phyloP scores from a whole-genome alignment of 768 basidiomycete genomes.

The Tylopilus sp. region DNA sequence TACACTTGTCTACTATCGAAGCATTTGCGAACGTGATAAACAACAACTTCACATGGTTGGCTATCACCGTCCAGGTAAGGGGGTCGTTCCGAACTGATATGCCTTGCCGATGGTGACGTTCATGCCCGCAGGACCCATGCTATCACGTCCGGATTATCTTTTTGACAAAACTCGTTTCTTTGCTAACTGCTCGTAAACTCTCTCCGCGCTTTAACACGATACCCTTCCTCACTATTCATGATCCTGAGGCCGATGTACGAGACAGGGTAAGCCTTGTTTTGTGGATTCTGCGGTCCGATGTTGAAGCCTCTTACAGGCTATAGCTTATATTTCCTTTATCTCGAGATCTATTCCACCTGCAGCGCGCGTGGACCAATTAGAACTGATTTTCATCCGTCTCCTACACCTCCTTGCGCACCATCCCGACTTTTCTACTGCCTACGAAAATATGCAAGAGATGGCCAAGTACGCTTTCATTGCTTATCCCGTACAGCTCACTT shows the following conservation, averaged over 20 bases:
- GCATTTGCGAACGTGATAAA: constrained; percentile 55
- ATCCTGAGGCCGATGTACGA: constrained; percentile 83
- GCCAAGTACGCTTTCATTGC: constrained; percentile 57
- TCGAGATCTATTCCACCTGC: constrained; percentile 48
- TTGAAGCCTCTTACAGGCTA: constrained; percentile 41
- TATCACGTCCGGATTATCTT: constrained; percentile 82
- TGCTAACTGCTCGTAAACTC: constrained; percentile 64
- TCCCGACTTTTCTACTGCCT: constrained; percentile 76
- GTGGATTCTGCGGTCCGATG: not conserved
- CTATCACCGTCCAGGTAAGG: constrained; percentile 73
- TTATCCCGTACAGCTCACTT: not conserved
- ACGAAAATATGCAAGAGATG: constrained; percentile 71
- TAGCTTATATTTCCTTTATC: constrained; percentile 52
- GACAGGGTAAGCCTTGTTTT: constrained; percentile 44
- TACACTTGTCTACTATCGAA: constrained; percentile 68
- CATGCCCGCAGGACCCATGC: constrained; percentile 65
- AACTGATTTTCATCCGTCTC: constrained; percentile 80
- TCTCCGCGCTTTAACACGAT: constrained; percentile 75
- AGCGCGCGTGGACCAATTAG: constrained; percentile 63
- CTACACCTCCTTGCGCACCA: constrained; percentile 91
- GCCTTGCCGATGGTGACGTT: constrained; percentile 2
- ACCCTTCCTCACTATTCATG: constrained; percentile 85
- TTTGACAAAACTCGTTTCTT: constrained; percentile 65
- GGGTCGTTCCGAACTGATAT: not conserved
- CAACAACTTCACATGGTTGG: constrained; percentile 63